Evolutionary conservation across 352 stramenopile species (phyloP).

Genomic region (Globisporangium okanoganense): DNA sequence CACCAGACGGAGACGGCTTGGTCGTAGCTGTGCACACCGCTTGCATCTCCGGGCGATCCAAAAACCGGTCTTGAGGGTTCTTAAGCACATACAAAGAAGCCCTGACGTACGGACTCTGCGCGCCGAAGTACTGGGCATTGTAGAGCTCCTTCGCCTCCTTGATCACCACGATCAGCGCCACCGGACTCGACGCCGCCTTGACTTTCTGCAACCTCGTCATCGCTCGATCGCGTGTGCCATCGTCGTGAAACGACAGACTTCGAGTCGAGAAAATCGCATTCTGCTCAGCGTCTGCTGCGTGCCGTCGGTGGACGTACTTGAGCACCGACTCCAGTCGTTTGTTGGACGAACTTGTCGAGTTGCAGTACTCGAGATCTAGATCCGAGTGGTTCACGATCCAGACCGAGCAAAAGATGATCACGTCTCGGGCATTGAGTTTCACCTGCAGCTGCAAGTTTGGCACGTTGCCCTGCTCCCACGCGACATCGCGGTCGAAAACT

Average conservation of each 20-base stretch:
- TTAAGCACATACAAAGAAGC: constrained; percentile 82
- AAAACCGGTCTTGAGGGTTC: constrained; percentile 70
- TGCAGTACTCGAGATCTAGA: constrained; percentile 85
- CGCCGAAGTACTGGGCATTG: constrained; percentile 84
- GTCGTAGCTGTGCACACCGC: constrained; percentile 73
- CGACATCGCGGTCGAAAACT: constrained; percentile 62
- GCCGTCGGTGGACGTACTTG: constrained; percentile 69
- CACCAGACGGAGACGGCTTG: constrained; percentile 73
- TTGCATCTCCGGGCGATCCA: constrained; percentile 77
- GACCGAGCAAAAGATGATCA: constrained; percentile 84
- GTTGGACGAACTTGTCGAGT: constrained; percentile 70
- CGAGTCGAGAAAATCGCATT: constrained; percentile 58
- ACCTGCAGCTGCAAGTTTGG: constrained; percentile 82
- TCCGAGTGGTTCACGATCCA: constrained; percentile 88
- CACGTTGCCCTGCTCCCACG: constrained; percentile 70
- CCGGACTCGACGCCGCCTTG: constrained; percentile 71
- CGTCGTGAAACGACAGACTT: constrained; percentile 59
- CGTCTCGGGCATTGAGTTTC: constrained; percentile 72
- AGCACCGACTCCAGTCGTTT: constrained; percentile 62
- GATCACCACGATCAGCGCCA: constrained; percentile 80
- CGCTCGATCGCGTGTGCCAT: constrained; percentile 38
- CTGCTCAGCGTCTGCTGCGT: constrained; percentile 36
- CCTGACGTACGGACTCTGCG: constrained; percentile 82
- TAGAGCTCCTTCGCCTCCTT: constrained; percentile 76
- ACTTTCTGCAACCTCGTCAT: constrained; percentile 71